phyloP scores from a whole-genome alignment of 2,329 filamentous ascomycete species.

The Zalaria sp. region DNA sequence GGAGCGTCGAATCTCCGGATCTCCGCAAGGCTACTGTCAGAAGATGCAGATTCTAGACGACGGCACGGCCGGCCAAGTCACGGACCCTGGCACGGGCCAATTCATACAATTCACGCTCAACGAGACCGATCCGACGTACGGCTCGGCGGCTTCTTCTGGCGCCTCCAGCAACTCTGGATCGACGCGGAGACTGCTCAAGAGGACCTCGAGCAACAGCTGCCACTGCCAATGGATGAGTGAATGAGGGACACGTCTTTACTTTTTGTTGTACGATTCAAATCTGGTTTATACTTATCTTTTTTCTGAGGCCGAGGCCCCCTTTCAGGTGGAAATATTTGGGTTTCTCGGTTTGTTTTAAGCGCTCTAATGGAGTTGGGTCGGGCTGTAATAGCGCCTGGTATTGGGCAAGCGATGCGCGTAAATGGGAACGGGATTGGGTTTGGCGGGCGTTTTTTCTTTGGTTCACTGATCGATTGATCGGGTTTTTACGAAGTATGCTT shows the following conservation, averaged over 20 bases:
- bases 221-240: constrained; percentile 23
- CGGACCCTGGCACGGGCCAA: constrained; percentile 17
- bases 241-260: neutral
- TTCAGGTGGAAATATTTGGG: neutral
- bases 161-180: neutral
- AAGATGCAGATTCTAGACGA: constrained; percentile 47
- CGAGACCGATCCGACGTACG: constrained; percentile 23
- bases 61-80: constrained; percentile 26
- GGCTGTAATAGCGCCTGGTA: too few relatives aligned
- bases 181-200: constrained; percentile 7
- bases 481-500: too few relatives aligned
- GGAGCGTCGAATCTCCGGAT: constrained; percentile 41
- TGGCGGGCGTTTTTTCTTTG: too few relatives aligned
- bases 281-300: neutral
- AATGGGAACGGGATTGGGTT: neutral
- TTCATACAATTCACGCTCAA: constrained; percentile 24
- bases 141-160: constrained; percentile 7
- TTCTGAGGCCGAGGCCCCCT: neutral
- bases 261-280: neutral
- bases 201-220: constrained; percentile 12
- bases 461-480: too few relatives aligned
- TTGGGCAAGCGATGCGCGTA: neutral
- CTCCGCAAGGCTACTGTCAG: constrained; percentile 45
- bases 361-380: neutral
- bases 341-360: too few relatives aligned